These are phyloP conservation scores for Penicillium taxi DNA, from an alignment of 495 filamentous ascomycete genomes.

Conservation along the genomic window DNA sequence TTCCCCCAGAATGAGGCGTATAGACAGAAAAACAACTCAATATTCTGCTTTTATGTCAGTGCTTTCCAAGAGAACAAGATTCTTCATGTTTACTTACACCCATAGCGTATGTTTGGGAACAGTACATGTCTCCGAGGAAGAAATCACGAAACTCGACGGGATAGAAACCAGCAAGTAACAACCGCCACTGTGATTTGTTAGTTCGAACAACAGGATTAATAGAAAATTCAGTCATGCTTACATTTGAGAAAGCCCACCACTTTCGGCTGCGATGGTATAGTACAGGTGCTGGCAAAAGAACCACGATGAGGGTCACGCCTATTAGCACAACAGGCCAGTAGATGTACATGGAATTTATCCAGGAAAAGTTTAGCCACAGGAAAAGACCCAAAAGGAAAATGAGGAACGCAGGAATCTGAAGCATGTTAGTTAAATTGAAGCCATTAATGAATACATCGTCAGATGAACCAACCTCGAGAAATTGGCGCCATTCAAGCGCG, in stretches of 20 bases:
- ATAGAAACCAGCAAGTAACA: conserved; percentile 77
- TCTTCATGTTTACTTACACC: conserved; percentile 52
- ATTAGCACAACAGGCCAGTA: conserved; percentile 87
- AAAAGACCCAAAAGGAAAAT: conserved; percentile 67
- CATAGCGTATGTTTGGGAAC: conserved; percentile 83
- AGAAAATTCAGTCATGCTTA: conserved; percentile 48
- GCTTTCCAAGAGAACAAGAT: neutral
- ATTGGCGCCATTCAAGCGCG: conserved; percentile 79
- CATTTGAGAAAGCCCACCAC: conserved; percentile 81
- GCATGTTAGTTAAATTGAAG: conserved; percentile 6
- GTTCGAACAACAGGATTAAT: neutral
- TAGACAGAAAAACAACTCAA: conserved; percentile 90
- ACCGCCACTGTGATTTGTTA: conserved; percentile 58
- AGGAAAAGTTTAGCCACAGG: conserved; percentile 84
- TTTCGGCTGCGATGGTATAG: conserved; percentile 68
- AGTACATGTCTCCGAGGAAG: conserved; percentile 95
- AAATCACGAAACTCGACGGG: conserved; percentile 96
- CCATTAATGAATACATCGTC: neutral
- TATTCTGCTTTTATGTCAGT: conserved; percentile 52
- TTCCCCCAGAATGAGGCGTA: conserved; percentile 69
- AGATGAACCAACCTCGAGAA: conserved; percentile 53
- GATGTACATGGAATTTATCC: conserved; percentile 60
- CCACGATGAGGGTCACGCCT: conserved; percentile 50
- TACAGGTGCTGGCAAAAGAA: conserved; percentile 67
- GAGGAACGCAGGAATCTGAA: conserved; percentile 64